Conservation (phyloP, 139 green algal genomes). For the Deuterostichococcus epilithicus region DNA sequence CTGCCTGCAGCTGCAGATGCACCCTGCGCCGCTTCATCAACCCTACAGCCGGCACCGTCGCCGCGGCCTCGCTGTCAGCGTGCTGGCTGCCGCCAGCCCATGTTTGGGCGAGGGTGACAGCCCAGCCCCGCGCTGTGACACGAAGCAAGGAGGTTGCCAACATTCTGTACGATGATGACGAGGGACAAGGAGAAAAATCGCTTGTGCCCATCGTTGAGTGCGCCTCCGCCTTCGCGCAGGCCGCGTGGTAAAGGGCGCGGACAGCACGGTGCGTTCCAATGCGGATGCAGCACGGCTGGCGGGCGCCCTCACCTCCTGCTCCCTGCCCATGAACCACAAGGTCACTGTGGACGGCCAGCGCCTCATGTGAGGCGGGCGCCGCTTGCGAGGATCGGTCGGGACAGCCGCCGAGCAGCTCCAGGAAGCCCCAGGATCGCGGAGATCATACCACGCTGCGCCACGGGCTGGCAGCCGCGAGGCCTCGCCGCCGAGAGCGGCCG, state of each 20-base stretch:
- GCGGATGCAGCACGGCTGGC: not conserved
- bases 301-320: not conserved
- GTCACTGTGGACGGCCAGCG: constrained; percentile 24
- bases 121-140: not conserved
- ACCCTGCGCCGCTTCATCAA: not conserved
- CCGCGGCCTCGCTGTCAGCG: not conserved
- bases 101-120: not conserved
- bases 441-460: too few species aligned
- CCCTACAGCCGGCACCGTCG: not conserved
- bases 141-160: too few species aligned
- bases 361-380: not conserved
- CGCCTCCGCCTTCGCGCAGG: not conserved
- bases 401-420: too few species aligned
- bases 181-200: too few species aligned
- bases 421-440: too few species aligned
- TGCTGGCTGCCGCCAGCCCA: not conserved
- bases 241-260: constrained; percentile 1
- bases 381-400: not conserved
- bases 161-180: too few species aligned
- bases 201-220: not conserved
- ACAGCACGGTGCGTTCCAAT: not conserved
- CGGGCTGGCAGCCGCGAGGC: too few species aligned
- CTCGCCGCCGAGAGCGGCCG: too few species aligned
- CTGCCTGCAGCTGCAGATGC: not conserved
- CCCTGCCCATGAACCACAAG: constrained; percentile 43